Evolutionary conservation across 768 basidiomycete species (phyloP), one percentile per base, ranked within the genome.

Genomic region (Neoboletus brunneissimus): DNA sequence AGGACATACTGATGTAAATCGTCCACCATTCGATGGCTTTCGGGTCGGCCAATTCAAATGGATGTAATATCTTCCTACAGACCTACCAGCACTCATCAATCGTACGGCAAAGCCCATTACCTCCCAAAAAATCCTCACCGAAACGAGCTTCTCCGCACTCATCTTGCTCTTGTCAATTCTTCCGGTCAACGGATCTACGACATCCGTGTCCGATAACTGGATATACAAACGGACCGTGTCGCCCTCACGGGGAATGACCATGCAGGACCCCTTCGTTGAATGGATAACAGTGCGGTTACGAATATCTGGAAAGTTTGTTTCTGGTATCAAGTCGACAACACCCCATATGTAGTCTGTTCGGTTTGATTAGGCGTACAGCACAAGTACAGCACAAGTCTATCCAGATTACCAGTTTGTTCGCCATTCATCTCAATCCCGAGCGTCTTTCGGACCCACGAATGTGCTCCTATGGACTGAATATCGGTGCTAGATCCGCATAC

Each of bases 221-320:
- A 88, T 80, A 67, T 91, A 91, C 4, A 91, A 62, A 47, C 89
- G 79, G 23, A 89, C 80, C 61, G 79, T 81, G 67, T 86, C 85
- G 1, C 73, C 81, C 64, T 88, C 85, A 34, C 89, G 79, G 0
- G 89, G 89, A 49, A 92, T 88, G 44, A 88, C 66, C 83, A 91
- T 86, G 55, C 85, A 83, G 0, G 86, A 83, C 1, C 87, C 85
- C 48, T 81, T 77, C 37, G 78, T 76, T 0, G 88, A 89, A 67
- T 91, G 88, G n/a, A 91, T 81, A 0, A 74, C 83, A 48, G 75
- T 75, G 59, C 76, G 78, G 54, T 84, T 84, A 18, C 89, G 83
- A 56, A 88, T 85, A 66, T 91, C 88, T 0, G 90, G 90, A 57
- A 91, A 89, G 64, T 90, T 75, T 1, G 88, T 89, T n/a, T 84